A percentile compares a stretch with the other conserved stretches of the same genome.
These are phyloP conservation scores for Cercospora sesami DNA, from an alignment of 2,329 filamentous ascomycete species.

Conservation along the genomic window DNA sequence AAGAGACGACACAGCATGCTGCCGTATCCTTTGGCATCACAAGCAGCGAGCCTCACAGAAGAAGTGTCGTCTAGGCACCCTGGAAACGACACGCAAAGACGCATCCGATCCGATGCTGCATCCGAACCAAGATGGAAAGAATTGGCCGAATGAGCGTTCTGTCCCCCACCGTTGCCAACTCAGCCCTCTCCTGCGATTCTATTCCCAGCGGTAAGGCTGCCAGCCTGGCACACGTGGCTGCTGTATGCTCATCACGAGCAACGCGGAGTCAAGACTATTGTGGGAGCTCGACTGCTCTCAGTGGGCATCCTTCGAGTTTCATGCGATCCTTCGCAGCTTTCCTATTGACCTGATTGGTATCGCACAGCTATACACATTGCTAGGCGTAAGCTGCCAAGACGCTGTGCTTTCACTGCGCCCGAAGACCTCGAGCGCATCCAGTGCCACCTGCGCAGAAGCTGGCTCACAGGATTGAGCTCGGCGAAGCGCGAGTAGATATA, in stretches of 20 bases:
- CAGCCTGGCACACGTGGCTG: background rate
- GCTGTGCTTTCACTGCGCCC: background rate
- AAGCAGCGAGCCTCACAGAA: background rate
- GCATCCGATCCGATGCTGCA: background rate
- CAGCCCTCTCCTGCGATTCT: background rate
- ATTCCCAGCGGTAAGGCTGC: background rate
- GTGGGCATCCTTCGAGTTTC: background rate
- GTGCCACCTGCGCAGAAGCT: background rate
- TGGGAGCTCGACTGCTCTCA: background rate
- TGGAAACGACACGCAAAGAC: background rate
- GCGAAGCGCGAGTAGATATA: constrained; percentile 3
- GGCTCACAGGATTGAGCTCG: background rate
- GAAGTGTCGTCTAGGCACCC: background rate
- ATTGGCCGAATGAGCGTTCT: background rate
- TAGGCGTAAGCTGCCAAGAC: constrained; percentile 5
- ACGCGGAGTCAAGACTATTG: background rate
- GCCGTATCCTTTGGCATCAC: background rate
- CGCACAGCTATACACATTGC: background rate
- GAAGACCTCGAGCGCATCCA: background rate
- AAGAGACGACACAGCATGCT: background rate
- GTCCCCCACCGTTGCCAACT: background rate
- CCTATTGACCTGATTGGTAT: background rate
- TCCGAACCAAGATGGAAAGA: background rate
- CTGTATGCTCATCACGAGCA: background rate
- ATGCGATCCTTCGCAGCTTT: background rate